Conservation (phyloP, 768 basidiomycete species). For the Serendipita sp. region DNA sequence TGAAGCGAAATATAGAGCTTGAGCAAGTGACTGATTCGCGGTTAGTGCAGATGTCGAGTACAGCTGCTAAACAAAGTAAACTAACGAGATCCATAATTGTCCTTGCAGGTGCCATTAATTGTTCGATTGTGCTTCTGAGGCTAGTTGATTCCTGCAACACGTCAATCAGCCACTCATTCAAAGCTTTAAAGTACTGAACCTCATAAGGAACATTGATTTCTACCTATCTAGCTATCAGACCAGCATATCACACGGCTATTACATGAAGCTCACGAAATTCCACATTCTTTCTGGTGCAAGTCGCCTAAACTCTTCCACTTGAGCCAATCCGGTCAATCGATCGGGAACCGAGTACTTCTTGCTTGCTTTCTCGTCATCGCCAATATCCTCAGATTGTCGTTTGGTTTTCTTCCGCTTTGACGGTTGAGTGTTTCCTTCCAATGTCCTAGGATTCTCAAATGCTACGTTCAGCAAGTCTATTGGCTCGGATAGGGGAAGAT, state of each 20-base stretch:
- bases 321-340: constrained; percentile 61
- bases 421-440: constrained; percentile 31
- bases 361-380: constrained; percentile 6
- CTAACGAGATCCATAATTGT: constrained; percentile 87
- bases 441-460: constrained; percentile 86
- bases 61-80: neutral
- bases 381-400: neutral
- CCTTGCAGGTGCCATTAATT: constrained; percentile 59
- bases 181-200: constrained; percentile 25
- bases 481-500: constrained; percentile 58
- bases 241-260: neutral
- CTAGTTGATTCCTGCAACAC: constrained; percentile 45
- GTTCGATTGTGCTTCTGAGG: constrained; percentile 39
- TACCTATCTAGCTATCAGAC: constrained; percentile 31
- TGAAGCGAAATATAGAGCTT: constrained; percentile 89
- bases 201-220: constrained; percentile 74
- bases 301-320: constrained; percentile 57
- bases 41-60: neutral
- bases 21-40: constrained; percentile 57
- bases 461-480: constrained; percentile 89
- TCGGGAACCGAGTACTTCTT: constrained; percentile 72
- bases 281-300: constrained; percentile 69
- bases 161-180: constrained; percentile 7
- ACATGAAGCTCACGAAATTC: constrained; percentile 55
- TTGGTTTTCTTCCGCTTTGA: constrained; percentile 21